Evolutionary conservation across 768 basidiomycete genomes (phyloP).

Genomic region (Scleroderma citrinum): DNA sequence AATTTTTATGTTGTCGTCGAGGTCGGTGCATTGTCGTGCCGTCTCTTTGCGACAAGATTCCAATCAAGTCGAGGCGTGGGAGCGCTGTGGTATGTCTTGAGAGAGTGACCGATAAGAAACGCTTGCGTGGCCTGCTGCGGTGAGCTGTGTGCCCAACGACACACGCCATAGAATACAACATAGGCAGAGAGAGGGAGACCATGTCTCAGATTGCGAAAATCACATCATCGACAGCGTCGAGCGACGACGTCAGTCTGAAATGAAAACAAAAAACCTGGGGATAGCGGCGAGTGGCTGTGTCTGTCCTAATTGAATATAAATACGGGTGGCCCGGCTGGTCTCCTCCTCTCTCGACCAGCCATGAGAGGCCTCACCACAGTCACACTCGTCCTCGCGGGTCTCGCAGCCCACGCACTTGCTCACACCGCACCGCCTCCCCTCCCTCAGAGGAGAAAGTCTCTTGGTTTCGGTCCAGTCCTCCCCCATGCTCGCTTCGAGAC

Average conservation of each 20-base stretch:
- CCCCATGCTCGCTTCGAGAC: constrained; percentile 65
- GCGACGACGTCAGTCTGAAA: neutral
- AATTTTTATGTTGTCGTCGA: too few relatives aligned
- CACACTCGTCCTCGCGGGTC: constrained; percentile 53
- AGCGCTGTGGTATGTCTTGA: too few relatives aligned
- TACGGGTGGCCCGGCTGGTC: neutral
- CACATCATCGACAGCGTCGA: neutral
- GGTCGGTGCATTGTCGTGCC: too few relatives aligned
- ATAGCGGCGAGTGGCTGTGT: neutral
- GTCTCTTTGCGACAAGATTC: too few relatives aligned
- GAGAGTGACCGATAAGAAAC: too few relatives aligned
- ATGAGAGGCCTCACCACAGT: constrained; percentile 68
- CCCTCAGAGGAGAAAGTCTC: constrained; percentile 61
- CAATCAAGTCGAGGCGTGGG: too few relatives aligned
- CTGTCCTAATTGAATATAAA: neutral
- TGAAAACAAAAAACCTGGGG: neutral
- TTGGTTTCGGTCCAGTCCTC: constrained; percentile 82
- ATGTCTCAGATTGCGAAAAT: too few relatives aligned
- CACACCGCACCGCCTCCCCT: constrained; percentile 26
- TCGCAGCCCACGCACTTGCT: constrained; percentile 51
- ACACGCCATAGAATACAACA: too few relatives aligned
- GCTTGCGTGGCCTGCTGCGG: too few relatives aligned
- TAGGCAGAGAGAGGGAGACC: too few relatives aligned
- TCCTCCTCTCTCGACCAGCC: neutral
- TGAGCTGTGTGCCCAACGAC: too few relatives aligned